A percentile compares a stretch with the other conserved stretches of the same genome.
Conservation (phyloP, 164 flowering plant species). For the Cinnamomum micranthum region DNA sequence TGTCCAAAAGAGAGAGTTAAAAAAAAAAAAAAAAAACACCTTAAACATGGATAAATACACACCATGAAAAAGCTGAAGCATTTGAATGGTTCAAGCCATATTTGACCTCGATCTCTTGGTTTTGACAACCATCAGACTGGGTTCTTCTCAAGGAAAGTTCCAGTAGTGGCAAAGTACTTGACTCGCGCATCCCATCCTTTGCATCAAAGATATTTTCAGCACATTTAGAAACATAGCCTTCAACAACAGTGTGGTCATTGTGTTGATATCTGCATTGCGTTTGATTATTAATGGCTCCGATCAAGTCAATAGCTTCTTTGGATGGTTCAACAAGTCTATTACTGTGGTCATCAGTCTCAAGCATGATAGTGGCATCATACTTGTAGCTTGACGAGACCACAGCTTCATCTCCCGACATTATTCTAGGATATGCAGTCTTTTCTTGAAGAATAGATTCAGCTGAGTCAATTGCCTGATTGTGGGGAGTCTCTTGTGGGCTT, state of each 20-base stretch:
- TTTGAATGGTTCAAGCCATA: constrained; percentile 54
- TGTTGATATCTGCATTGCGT: constrained; percentile 8
- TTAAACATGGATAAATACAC: constrained; percentile 5
- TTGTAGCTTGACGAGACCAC: not conserved
- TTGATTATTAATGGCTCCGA: constrained; percentile 53
- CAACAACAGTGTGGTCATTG: not conserved
- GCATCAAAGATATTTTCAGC: constrained; percentile 11
- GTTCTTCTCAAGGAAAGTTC: constrained; percentile 73
- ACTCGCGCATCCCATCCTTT: constrained; percentile 21
- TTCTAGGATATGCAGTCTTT: not conserved
- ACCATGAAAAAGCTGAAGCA: constrained; percentile 78
- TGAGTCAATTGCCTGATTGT: constrained; percentile 12
- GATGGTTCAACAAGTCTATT: constrained; percentile 23
- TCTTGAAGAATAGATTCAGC: not conserved
- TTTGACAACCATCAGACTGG: constrained; percentile 16
- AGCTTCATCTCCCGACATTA: not conserved
- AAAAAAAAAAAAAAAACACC: too few species aligned
- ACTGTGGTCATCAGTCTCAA: constrained; percentile 17
- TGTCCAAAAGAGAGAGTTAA: not conserved
- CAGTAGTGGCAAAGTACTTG: constrained; percentile 36
- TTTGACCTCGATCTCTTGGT: constrained; percentile 31
- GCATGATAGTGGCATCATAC: not conserved
- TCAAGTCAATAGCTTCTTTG: constrained; percentile 69
- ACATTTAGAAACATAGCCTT: not conserved
- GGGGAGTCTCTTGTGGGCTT: constrained; percentile 10